Evolutionary conservation across 1,284 basidiomycete species (phyloP), one percentile per base, ranked within the genome.

Genomic region (Coniferiporia sulphurascens): DNA sequence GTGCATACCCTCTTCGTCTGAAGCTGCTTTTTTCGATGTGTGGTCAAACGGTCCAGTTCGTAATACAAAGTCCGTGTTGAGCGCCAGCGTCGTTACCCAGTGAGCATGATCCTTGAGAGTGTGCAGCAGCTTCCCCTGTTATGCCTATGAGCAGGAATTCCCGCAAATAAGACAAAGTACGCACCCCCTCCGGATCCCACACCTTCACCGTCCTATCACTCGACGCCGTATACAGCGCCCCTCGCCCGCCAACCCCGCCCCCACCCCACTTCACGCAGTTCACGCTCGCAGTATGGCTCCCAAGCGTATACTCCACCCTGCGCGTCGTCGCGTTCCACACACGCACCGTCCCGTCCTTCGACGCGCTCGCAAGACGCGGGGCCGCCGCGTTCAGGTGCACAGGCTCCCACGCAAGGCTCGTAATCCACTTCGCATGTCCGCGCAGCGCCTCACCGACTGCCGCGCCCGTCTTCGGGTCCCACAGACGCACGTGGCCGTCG

Each of bases 231-330:
- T 98, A 99, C 35, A 97, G 78, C 8, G 95, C 84, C 5, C 91
- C 92, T 67, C 86, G 84, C 13, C 81, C 80, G 13, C 73, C 72
- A 27, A 83, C 74, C 0, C 84, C 84, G 4, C 82, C 86, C 15
- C 93, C 96, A 56, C 94, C 95, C 96, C 97, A 99, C 64, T 93
- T 85, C 9, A 99, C 93, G 34, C 93, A 88, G 66, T 99, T 99
- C 27, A 99, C 95, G 64, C 88, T 91, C 2, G 94, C 95, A 0
- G 91, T 90, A 70, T 99, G 96, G 12, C 95, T 94, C 2, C 95
- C 93, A 0, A 99, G 84, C 0, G 93, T 85, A 67, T 91, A 98
- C 62, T 95, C 91, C 46, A 88, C 77, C 59, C 81, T 78, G 35
- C 93, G 81, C 0, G 84, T 87, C 1, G 80, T 74, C 0, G 89